These are phyloP conservation scores for Chaetoscypha palmicola DNA, from an alignment of 2,329 filamentous ascomycete species.

Conservation along the genomic window DNA sequence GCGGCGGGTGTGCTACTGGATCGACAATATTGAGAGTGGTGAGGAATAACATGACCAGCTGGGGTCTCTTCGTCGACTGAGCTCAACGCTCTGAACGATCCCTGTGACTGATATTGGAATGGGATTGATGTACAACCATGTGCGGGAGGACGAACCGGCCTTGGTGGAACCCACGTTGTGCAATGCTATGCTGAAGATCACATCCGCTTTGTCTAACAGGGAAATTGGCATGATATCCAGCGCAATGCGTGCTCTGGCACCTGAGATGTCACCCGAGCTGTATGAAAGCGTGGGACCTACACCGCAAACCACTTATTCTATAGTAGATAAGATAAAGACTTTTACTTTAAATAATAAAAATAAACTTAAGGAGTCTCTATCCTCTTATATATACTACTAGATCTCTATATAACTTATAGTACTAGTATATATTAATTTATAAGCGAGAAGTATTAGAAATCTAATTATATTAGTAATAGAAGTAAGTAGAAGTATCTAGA, in stretches of 20 bases:
- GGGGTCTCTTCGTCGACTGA: constrained; percentile 12
- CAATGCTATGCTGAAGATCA: constrained; percentile 5
- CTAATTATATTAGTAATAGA: no score
- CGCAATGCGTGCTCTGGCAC: constrained; percentile 1
- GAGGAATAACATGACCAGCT: constrained; percentile 7
- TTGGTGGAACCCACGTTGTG: not conserved
- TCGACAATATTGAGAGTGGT: constrained; percentile 4
- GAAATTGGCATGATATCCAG: constrained; percentile 4
- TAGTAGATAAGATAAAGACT: no score
- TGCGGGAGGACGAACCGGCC: not conserved
- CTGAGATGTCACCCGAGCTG: constrained; percentile 1
- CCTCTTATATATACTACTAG: no score
- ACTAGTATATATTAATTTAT: no score
- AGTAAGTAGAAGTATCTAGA: no score
- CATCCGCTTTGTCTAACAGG: constrained; percentile 1
- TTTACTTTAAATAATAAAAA: no score
- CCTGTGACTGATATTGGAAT: constrained; percentile 10
- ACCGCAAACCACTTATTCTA: no score
- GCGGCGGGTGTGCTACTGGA: constrained; percentile 1
- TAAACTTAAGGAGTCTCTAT: no score
- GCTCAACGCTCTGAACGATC: constrained; percentile 14
- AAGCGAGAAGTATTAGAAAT: no score
- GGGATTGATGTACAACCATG: not conserved
- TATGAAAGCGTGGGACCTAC: not conserved
- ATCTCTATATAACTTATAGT: no score